Evolutionary conservation across 306 rosid genomes (phyloP).

Genomic region (Rosa lucieae): DNA sequence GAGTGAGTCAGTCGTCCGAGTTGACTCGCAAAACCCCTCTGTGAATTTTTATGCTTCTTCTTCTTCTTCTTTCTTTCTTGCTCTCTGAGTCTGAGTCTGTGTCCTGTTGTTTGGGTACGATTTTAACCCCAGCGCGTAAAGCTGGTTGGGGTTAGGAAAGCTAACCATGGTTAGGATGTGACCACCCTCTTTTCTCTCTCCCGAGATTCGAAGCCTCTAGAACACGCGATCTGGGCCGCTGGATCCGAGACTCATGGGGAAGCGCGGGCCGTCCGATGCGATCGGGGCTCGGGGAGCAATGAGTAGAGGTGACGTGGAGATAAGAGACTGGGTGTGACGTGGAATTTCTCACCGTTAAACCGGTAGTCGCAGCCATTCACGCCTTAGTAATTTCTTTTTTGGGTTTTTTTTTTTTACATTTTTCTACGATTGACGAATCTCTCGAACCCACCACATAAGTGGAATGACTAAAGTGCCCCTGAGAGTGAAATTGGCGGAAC

Average conservation of each 20-base stretch:
- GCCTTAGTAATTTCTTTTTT: background rate
- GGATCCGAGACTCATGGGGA: conserved; percentile 1
- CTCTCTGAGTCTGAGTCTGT: background rate
- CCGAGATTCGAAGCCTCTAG: conserved; percentile 61
- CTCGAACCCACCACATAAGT: background rate
- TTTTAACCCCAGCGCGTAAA: conserved; percentile 49
- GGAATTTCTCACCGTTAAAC: conserved; percentile 14
- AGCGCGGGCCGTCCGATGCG: conserved; percentile 35
- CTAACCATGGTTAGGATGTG: conserved; percentile 46
- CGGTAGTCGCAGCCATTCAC: background rate
- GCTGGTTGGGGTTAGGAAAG: conserved; percentile 26
- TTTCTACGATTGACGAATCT: conserved; percentile 19
- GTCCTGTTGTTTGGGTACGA: conserved; percentile 3
- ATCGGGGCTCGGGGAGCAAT: background rate
- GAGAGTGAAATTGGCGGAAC: background rate
- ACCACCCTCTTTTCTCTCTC: conserved; percentile 28
- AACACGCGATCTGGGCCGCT: conserved; percentile 42
- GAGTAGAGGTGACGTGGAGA: conserved; percentile 50
- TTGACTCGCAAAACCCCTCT: conserved; percentile 34
- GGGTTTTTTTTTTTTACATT: background rate
- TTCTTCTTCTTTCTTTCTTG: background rate
- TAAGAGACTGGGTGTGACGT: conserved; percentile 47
- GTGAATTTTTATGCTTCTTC: background rate
- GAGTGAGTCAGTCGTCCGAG: conserved; percentile 39
- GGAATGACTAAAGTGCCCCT: conserved; percentile 17